phyloP scores from a whole-genome alignment of 129 eudicot genomes.

The Arctium minus region DNA sequence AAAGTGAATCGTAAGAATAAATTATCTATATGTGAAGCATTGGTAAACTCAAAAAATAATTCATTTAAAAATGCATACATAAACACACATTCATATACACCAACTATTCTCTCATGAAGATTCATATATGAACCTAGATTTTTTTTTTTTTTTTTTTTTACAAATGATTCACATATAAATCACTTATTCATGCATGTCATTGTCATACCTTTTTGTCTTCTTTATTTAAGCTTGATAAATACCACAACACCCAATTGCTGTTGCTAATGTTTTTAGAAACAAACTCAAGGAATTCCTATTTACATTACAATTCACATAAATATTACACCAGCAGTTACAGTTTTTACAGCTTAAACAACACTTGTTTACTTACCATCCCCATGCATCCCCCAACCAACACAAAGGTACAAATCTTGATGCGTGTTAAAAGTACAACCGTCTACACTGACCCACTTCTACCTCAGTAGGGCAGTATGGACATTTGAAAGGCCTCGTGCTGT shows the following conservation, averaged over 20 bases:
- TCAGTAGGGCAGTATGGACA: slow-evolving; percentile 83
- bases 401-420: not conserved
- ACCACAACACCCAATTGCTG: not conserved
- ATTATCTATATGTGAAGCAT: not conserved
- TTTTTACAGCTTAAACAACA: slow-evolving; percentile 14
- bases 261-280: not conserved
- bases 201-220: too few species aligned
- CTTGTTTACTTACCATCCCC: slow-evolving; percentile 3
- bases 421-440: slow-evolving; percentile 48
- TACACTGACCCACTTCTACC: slow-evolving; percentile 66
- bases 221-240: too few species aligned
- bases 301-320: slow-evolving; percentile 10
- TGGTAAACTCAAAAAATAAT: too few species aligned
- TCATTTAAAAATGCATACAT: not conserved
- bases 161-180: not conserved
- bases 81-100: too few species aligned
- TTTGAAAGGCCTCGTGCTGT: slow-evolving; percentile 74
- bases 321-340: slow-evolving; percentile 11
- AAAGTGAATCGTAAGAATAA: too few species aligned
- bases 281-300: slow-evolving; percentile 15
- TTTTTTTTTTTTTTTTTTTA: too few species aligned
- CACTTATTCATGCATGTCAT: too few species aligned
- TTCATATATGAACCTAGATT: too few species aligned
- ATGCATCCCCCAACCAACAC: not conserved
- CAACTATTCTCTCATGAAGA: too few species aligned